Evolutionary conservation across 352 stramenopile genomes (phyloP).

Genomic region (Pythium volutum): DNA sequence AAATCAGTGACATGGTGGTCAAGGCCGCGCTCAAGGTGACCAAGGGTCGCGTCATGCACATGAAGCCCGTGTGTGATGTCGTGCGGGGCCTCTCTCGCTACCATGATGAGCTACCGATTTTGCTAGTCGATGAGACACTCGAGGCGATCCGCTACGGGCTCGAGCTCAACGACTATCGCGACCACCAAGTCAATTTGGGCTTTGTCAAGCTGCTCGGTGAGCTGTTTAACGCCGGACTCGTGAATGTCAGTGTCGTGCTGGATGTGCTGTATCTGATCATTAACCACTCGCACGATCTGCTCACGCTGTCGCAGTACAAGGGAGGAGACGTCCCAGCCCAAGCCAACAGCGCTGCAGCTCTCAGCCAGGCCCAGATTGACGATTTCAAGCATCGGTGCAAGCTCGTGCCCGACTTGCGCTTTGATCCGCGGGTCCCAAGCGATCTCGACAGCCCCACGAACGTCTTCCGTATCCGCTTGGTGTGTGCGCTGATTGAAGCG

Average conservation of each 20-base stretch:
- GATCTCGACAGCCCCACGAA: slow-evolving; percentile 89
- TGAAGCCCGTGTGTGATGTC: slow-evolving; percentile 86
- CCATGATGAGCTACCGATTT: slow-evolving; percentile 89
- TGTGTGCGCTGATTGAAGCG: slow-evolving; percentile 92
- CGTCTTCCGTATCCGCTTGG: slow-evolving; percentile 93
- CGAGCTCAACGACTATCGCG: slow-evolving; percentile 87
- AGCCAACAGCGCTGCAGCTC: no score
- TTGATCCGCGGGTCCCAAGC: slow-evolving; percentile 86
- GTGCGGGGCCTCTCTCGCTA: slow-evolving; percentile 81
- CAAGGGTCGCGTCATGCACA: slow-evolving; percentile 85
- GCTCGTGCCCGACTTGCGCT: slow-evolving; percentile 75
- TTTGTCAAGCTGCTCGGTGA: slow-evolving; percentile 93
- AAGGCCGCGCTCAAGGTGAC: slow-evolving; percentile 93
- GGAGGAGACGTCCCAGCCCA: slow-evolving; percentile 4
- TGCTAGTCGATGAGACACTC: slow-evolving; percentile 92
- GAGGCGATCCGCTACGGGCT: slow-evolving; percentile 91
- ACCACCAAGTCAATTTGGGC: slow-evolving; percentile 93
- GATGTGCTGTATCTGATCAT: slow-evolving; percentile 94
- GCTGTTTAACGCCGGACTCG: slow-evolving; percentile 90
- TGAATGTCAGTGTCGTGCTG: slow-evolving; percentile 91
- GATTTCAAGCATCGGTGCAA: slow-evolving; percentile 64
- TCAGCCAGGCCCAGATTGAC: slow-evolving; percentile 34
- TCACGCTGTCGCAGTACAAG: slow-evolving; percentile 57
- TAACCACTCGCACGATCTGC: slow-evolving; percentile 94
- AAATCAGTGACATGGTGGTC: slow-evolving; percentile 57